Evolutionary conservation across 768 basidiomycete genomes (phyloP), one percentile per base, ranked within the genome.

Genomic region (Mycena polygramma): DNA sequence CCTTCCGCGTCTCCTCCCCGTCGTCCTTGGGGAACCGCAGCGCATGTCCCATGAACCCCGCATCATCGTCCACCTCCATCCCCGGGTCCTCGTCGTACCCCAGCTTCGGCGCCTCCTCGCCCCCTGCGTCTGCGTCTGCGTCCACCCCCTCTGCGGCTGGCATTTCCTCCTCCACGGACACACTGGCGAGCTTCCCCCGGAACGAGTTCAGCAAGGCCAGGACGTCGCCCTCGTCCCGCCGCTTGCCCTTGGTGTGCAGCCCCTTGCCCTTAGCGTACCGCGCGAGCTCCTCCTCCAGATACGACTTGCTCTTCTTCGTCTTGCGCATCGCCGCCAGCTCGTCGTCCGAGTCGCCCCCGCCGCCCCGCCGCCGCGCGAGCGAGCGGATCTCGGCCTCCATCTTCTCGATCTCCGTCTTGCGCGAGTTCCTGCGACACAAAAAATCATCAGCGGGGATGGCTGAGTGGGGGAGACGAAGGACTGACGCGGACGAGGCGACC

Each of bases 331-430:
- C 86, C 20, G 87, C 77, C 19, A 79, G 85, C 52, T 94, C 92
- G 39, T 92, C 92, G 74, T 92, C 92, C 57, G 72, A 73, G 51
- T 88, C 90, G 30, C 85, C 86, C 30, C 30, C 30, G 17, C 84
- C 83, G 1, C 85, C 88, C 35, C 87, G 88, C 51, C 85, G 86
- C 70, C 90, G 89, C 36, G 89, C 85, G 9, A 97, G 88, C 70
- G 89, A 92, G 35, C 94, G 91, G 64, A 98, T 93, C 53, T 95
- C 93, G 8, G 89, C 90, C 79, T 98, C 95, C 91, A 98, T 94
- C 75, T 88, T 91, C 74, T 91, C 91, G 60, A 98, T 94, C 78
- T 96, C 91, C 9, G 89, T 84, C 76, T 91, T 88, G 24, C 93
- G 92, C 14, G 87, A 80, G 41, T 85, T 85, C 61, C 92, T 95